These are phyloP conservation scores for Cyathus striatus DNA, from an alignment of 768 basidiomycete species.

Conservation along the genomic window DNA sequence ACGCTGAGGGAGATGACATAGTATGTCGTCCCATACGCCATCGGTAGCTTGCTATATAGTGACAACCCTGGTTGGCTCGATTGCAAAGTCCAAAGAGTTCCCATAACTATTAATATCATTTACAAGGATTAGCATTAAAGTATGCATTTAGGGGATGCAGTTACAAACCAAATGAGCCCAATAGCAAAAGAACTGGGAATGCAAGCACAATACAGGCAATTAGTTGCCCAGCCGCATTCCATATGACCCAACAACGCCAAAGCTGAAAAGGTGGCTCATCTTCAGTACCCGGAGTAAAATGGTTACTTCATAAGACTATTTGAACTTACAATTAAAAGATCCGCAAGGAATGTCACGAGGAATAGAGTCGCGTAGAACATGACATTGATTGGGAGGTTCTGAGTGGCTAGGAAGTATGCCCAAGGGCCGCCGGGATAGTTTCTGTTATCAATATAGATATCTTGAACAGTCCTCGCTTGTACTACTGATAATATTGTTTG, in stretches of 20 bases:
- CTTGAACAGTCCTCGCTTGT: constrained; percentile 33
- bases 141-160: neutral
- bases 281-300: neutral
- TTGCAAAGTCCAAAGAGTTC: constrained; percentile 36
- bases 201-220: constrained; percentile 24
- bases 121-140: neutral
- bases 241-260: constrained; percentile 45
- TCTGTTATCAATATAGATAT: constrained; percentile 35
- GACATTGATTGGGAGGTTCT: constrained; percentile 35
- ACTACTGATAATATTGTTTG: constrained; percentile 32
- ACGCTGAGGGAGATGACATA: constrained; percentile 32
- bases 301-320: neutral
- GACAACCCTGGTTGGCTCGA: constrained; percentile 36
- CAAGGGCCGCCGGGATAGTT: constrained; percentile 39
- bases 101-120: constrained; percentile 23
- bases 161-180: constrained; percentile 34
- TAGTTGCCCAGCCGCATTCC: constrained; percentile 26
- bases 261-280: constrained; percentile 19
- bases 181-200: constrained; percentile 29
- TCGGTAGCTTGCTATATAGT: constrained; percentile 27
- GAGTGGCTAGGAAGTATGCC: constrained; percentile 36
- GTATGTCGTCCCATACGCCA: constrained; percentile 32
- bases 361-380: constrained; percentile 38
- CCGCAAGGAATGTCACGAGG: constrained; percentile 35
- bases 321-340: constrained; percentile 34